These are phyloP conservation scores for Pythium brachiatum DNA, from an alignment of 352 stramenopile genomes.

Conservation along the genomic window DNA sequence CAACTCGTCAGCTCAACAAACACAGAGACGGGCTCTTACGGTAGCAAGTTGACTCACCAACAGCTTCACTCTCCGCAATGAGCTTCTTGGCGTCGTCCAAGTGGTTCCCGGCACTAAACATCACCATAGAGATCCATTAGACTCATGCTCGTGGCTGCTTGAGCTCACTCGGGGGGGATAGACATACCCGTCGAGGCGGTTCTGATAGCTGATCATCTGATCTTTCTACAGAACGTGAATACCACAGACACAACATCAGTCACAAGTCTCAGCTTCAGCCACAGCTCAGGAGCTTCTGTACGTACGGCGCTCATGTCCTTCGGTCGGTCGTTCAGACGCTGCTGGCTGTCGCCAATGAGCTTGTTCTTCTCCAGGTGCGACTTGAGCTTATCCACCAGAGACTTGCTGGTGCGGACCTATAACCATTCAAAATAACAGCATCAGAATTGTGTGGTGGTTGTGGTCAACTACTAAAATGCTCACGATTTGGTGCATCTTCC, in stretches of 20 bases:
- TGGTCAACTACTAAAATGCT: no score
- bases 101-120: conserved; percentile 62
- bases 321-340: conserved; percentile 49
- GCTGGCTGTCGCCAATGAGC: conserved; percentile 67
- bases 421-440: neutral
- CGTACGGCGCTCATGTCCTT: conserved; percentile 39
- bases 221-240: conserved; percentile 37
- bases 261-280: neutral
- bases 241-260: neutral
- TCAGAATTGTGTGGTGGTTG: neutral
- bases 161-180: no score
- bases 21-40: neutral
- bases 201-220: conserved; percentile 70
- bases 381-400: conserved; percentile 85
- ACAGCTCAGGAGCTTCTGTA: neutral
- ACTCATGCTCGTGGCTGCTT: no score
- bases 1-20: neutral
- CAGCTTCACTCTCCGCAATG: conserved; percentile 66
- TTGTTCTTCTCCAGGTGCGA: conserved; percentile 74
- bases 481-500: conserved; percentile 79
- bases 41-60: conserved; percentile 29
- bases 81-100: conserved; percentile 63
- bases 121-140: neutral
- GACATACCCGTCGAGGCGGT: conserved; percentile 59
- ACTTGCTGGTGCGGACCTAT: conserved; percentile 78